Percentiles rank a stretch among this genome's conserved stretches.
phyloP scores from a whole-genome alignment of 2,329 filamentous ascomycete genomes.

The Berkeleyomyces basicola region DNA sequence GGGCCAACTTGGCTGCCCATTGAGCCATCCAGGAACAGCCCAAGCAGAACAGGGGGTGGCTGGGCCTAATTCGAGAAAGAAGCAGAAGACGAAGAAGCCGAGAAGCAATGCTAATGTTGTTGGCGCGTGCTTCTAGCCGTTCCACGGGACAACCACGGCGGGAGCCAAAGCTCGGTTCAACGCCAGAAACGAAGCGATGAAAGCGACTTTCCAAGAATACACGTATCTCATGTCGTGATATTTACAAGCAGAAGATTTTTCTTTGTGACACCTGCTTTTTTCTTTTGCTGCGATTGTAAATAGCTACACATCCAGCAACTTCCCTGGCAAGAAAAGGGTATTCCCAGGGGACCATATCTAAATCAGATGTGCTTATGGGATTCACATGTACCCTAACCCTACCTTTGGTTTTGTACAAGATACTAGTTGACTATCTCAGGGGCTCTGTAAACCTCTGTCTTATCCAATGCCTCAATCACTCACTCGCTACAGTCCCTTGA shows the following conservation, averaged over 20 bases:
- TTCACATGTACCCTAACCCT: not conserved
- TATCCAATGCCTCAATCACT: not conserved
- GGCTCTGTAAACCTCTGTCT: not conserved
- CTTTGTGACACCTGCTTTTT: too few relatives aligned
- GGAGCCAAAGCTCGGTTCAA: not conserved
- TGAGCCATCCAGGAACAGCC: not conserved
- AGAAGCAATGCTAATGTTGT: too few relatives aligned
- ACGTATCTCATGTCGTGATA: too few relatives aligned
- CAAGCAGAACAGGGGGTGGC: not conserved
- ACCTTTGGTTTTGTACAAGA: not conserved
- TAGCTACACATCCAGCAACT: too few relatives aligned
- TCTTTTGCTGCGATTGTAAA: too few relatives aligned
- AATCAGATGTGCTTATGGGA: not conserved
- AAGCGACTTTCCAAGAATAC: too few relatives aligned
- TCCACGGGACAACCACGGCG: not conserved
- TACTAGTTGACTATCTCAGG: not conserved
- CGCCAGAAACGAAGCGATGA: too few relatives aligned
- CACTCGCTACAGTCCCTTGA: too few relatives aligned
- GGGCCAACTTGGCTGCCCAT: not conserved
- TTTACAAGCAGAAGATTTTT: too few relatives aligned
- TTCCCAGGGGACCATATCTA: not conserved
- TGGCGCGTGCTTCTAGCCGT: too few relatives aligned
- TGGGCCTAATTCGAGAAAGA: not conserved
- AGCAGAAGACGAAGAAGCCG: not conserved
- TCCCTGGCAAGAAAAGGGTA: too few relatives aligned